Conservation (phyloP, 192 early-diverging fungal genomes). For the Gonapodya prolifera region DNA sequence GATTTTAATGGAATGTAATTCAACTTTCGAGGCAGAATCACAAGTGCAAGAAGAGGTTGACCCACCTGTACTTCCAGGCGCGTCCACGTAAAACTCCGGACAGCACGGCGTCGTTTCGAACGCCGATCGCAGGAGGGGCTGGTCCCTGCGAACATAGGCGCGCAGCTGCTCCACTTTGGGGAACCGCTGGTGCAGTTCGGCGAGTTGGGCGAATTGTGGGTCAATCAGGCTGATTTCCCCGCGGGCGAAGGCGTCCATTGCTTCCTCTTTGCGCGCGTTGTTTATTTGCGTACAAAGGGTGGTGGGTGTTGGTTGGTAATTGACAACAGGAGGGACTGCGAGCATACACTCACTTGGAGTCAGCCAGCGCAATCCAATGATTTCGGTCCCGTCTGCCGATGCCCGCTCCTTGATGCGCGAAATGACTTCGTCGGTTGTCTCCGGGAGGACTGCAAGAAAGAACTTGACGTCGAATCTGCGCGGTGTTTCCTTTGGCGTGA, state of each 20-base stretch:
- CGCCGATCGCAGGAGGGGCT: not conserved
- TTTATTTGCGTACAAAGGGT: too few species aligned
- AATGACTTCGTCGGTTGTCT: not conserved
- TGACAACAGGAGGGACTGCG: not conserved
- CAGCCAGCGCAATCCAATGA: not conserved
- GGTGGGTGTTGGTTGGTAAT: not conserved
- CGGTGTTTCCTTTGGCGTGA: not conserved
- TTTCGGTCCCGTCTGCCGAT: not conserved
- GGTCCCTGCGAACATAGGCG: not conserved
- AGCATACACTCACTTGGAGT: not conserved
- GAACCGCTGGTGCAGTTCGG: not conserved
- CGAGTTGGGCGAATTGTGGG: not conserved
- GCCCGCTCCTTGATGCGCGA: not conserved
- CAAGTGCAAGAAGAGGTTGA: too few species aligned
- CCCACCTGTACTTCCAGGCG: not conserved
- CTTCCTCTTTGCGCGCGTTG: not conserved
- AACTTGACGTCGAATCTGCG: constrained; percentile 1
- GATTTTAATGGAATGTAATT: too few species aligned
- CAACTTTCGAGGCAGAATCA: too few species aligned
- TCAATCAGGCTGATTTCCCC: constrained; percentile 3
- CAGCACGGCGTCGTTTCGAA: not conserved
- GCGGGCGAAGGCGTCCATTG: not conserved
- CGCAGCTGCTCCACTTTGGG: not conserved
- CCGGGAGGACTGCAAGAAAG: not conserved
- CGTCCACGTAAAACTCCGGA: not conserved